phyloP scores from a whole-genome alignment of 2,329 filamentous ascomycete species.

The Xylaria sp. region DNA sequence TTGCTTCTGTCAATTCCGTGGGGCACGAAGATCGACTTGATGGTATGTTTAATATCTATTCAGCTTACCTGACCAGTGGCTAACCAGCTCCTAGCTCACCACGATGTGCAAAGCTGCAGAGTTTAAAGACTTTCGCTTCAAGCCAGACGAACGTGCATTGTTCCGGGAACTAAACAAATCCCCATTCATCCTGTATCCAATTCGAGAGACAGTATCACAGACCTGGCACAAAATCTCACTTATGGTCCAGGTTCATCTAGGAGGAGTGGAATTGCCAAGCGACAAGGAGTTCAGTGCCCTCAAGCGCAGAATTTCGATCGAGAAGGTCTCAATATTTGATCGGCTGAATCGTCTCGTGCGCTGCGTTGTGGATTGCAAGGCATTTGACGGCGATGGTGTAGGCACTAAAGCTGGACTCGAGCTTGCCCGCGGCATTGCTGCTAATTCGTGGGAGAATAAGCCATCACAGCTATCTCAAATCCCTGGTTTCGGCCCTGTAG shows the following conservation, averaged over 20 bases:
- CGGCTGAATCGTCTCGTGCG: constrained; percentile 70
- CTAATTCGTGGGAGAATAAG: constrained; percentile 79
- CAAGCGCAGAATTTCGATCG: constrained; percentile 58
- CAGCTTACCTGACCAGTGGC: neutral
- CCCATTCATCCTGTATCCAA: constrained; percentile 68
- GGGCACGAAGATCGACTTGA: constrained; percentile 64
- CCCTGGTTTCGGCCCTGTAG: constrained; percentile 73
- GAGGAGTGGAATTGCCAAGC: constrained; percentile 64
- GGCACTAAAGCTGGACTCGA: constrained; percentile 72
- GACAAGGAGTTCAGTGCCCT: constrained; percentile 60
- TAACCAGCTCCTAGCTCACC: constrained; percentile 57
- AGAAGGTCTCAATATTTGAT: constrained; percentile 67
- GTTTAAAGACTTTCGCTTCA: constrained; percentile 73
- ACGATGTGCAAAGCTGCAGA: constrained; percentile 69
- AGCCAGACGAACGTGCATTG: constrained; percentile 66
- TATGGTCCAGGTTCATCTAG: constrained; percentile 75
- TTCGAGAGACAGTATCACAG: constrained; percentile 67
- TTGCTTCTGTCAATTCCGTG: constrained; percentile 64
- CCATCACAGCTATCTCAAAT: constrained; percentile 83
- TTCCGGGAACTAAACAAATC: constrained; percentile 76
- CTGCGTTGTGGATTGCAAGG: constrained; percentile 76
- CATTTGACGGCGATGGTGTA: constrained; percentile 62
- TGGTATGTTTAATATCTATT: constrained; percentile 54
- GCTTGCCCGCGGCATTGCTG: constrained; percentile 74
- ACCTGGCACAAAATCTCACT: constrained; percentile 76